Base-by-base conservation (phyloP, 495 filamentous ascomycete genomes). In the Parathielavia appendiculata region DNA sequence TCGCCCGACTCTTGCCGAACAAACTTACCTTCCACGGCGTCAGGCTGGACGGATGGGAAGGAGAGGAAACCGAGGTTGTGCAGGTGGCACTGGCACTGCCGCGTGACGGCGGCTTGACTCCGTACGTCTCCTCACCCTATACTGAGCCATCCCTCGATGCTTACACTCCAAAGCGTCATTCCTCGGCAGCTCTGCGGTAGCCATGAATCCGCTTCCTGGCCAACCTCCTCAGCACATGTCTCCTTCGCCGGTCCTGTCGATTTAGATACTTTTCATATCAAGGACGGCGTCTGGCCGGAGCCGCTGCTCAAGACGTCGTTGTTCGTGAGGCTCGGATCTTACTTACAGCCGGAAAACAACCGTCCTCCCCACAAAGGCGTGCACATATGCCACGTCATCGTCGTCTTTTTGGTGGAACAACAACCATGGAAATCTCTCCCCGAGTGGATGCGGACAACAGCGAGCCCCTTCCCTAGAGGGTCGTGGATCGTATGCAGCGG, bases 401-500 rank as follows among this genome's bases (percentile, higher is more conserved):
- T 51, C 9, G 1, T 51, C 48, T 38, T 51, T 11, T 34, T 34
- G 32, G 17, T 38, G n/a, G 30, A 50, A 6, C 30, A 50, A 12
- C 47, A 50, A 13, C 44, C 44, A 16, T 47, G 44, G 44, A 47
- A 30, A 14, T 47, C 44, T 26, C 44, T 47, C 5, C 20, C 16
- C 44, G 44, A 16, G 20, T 47, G 22, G 44, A 47, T 47, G 44
- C 44, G 44, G 16, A 35, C 26, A n/a, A 5, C 47, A 6, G 30
- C 30, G n/a, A 50, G 13, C 30, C 47, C 47, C 16, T 50, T 50
- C 13, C 47, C 47, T 1, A 50, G 13, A 19, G 47, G 30, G 8
- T 50, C 47, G n/a, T 50, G 47, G 47, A 50, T 50, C n/a, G 30
- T 19, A 11, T 50, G 47, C 47, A 50, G 47, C n/a, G 47, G 47